Conservation (phyloP, 1,284 basidiomycete species). For the Hypsizygus ulmarius region DNA sequence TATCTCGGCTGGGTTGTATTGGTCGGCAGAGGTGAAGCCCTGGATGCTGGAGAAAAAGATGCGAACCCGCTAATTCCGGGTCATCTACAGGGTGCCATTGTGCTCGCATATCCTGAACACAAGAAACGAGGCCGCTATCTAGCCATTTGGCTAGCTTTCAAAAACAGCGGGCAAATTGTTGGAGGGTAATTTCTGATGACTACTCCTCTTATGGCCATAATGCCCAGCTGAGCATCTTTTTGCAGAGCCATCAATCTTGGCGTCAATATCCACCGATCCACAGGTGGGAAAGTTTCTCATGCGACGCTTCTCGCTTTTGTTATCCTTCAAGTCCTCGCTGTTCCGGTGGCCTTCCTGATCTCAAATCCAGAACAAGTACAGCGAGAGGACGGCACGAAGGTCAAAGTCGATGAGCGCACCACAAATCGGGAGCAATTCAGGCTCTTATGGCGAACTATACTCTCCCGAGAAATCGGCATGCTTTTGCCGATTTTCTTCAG, state of each 20-base stretch:
- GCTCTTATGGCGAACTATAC: slow-evolving; percentile 12
- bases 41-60: no score
- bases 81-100: slow-evolving; percentile 17
- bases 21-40: slow-evolving; percentile 17
- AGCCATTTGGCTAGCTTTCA: slow-evolving; percentile 22
- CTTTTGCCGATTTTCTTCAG: slow-evolving; percentile 21
- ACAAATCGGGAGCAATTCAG: slow-evolving; percentile 17
- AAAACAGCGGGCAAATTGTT: slow-evolving; percentile 21
- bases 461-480: slow-evolving; percentile 14
- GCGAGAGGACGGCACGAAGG: slow-evolving; percentile 21
- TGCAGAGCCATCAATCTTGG: slow-evolving; percentile 20
- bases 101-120: slow-evolving; percentile 20
- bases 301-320: slow-evolving; percentile 18
- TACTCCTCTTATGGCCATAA: not conserved
- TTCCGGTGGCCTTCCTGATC: slow-evolving; percentile 16
- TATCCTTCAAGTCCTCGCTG: slow-evolving; percentile 17
- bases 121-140: slow-evolving; percentile 22
- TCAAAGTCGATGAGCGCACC: slow-evolving; percentile 18
- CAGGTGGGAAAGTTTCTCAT: slow-evolving; percentile 22
- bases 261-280: slow-evolving; percentile 17
- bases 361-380: slow-evolving; percentile 21
- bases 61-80: not conserved
- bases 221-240: not conserved
- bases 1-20: slow-evolving; percentile 18
- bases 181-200: slow-evolving; percentile 16